Conservation (phyloP, 2,329 filamentous ascomycete genomes). For the Diaporthe longicolla region DNA sequence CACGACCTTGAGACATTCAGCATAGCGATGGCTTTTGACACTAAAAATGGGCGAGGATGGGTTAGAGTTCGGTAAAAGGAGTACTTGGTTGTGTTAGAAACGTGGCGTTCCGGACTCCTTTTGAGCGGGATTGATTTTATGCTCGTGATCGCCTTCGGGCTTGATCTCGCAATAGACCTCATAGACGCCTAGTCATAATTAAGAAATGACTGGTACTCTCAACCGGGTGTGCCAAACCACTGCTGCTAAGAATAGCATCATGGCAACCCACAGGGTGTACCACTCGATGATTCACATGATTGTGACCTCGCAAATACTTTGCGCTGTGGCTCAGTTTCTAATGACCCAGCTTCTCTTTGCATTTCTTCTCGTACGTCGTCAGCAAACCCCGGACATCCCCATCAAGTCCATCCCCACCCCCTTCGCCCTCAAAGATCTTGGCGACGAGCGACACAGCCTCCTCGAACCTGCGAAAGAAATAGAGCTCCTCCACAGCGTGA, state of each 20-base stretch:
- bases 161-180: slow-evolving; percentile 38
- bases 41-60: slow-evolving; percentile 25
- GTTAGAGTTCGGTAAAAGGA: slow-evolving; percentile 16
- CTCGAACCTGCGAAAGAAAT: slow-evolving; percentile 64
- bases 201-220: slow-evolving; percentile 19
- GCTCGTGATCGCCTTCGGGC: slow-evolving; percentile 36
- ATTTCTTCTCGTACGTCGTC: slow-evolving; percentile 59
- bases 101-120: slow-evolving; percentile 33
- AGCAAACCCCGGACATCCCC: slow-evolving; percentile 58
- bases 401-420: slow-evolving; percentile 55
- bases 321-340: background rate
- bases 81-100: slow-evolving; percentile 30
- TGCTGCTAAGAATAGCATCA: no score
- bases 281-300: background rate
- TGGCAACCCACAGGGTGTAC: background rate
- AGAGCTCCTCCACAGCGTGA: slow-evolving; percentile 71
- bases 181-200: slow-evolving; percentile 35
- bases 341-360: slow-evolving; percentile 50
- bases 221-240: background rate
- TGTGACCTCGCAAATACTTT: background rate
- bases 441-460: slow-evolving; percentile 60
- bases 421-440: slow-evolving; percentile 51
- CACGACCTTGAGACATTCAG: slow-evolving; percentile 38
- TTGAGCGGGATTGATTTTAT: slow-evolving; percentile 25
- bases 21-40: slow-evolving; percentile 42